These are phyloP conservation scores for Cyberlindnera samutprakarnensis DNA, from an alignment of 805 yeast species.

Conservation along the genomic window DNA sequence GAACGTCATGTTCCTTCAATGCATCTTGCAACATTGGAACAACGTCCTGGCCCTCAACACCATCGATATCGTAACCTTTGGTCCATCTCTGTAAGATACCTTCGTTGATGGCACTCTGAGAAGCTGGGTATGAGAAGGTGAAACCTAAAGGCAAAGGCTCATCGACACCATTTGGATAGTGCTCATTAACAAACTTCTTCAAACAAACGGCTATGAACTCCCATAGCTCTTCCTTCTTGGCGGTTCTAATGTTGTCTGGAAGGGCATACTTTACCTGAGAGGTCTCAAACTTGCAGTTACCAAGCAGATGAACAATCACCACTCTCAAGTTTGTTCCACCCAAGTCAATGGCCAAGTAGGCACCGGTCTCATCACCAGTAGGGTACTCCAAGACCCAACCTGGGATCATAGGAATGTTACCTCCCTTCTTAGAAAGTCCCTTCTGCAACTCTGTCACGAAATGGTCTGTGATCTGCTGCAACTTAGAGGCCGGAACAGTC, in stretches of 20 bases:
- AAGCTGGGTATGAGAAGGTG: slow-evolving; percentile 89
- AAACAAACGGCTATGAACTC: slow-evolving; percentile 80
- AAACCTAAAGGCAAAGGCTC: slow-evolving; percentile 75
- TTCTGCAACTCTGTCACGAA: slow-evolving; percentile 74
- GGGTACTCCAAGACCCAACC: slow-evolving; percentile 96
- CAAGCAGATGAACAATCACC: slow-evolving; percentile 77
- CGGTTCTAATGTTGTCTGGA: slow-evolving; percentile 73
- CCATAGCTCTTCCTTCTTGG: slow-evolving; percentile 70
- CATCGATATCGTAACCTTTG: slow-evolving; percentile 90
- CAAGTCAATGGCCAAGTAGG: slow-evolving; percentile 86
- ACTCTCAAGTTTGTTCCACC: slow-evolving; percentile 98
- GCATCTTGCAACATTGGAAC: slow-evolving; percentile 85
- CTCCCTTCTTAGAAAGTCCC: slow-evolving; percentile 70
- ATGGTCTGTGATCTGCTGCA: slow-evolving; percentile 62
- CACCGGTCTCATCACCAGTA: slow-evolving; percentile 85
- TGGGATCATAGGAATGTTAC: slow-evolving; percentile 94
- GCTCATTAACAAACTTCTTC: slow-evolving; percentile 57
- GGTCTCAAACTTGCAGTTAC: slow-evolving; percentile 78
- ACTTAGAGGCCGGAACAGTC: slow-evolving; percentile 51
- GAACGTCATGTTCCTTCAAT: slow-evolving; percentile 53
- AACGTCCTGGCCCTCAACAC: slow-evolving; percentile 91
- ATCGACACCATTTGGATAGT: slow-evolving; percentile 61
- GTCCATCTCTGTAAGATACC: slow-evolving; percentile 96
- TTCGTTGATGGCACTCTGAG: slow-evolving; percentile 73
- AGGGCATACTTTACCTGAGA: slow-evolving; percentile 80